phyloP scores from a whole-genome alignment of 352 stramenopile species.

The Globisporangium cystogenes region DNA sequence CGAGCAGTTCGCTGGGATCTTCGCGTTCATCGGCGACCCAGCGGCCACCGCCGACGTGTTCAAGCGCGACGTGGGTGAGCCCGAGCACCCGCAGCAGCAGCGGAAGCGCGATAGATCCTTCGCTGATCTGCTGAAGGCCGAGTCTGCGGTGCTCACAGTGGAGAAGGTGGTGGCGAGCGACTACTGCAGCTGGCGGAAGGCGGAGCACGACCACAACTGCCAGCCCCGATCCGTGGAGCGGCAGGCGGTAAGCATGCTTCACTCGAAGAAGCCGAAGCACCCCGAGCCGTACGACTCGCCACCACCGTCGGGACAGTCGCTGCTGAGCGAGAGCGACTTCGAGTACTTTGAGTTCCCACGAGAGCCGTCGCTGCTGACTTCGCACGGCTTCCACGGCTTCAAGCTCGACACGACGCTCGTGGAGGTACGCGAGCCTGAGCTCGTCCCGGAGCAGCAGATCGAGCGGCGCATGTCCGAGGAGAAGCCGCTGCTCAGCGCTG shows the following conservation, averaged over 20 bases:
- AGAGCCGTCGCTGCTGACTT: neutral
- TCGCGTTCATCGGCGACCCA: slow-evolving; percentile 8
- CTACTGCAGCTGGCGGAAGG: slow-evolving; percentile 18
- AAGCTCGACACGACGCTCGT: slow-evolving; percentile 7
- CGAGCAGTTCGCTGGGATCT: slow-evolving; percentile 12
- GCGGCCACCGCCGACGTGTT: neutral
- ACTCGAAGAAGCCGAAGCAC: neutral
- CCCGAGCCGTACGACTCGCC: neutral
- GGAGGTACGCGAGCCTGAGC: neutral
- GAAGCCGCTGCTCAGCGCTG: slow-evolving; percentile 1
- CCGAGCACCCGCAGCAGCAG: neutral
- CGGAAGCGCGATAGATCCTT: neutral
- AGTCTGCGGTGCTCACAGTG: neutral
- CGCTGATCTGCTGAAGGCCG: neutral
- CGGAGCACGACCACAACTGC: neutral
- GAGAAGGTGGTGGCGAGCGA: slow-evolving; percentile 22
- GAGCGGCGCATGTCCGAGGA: slow-evolving; percentile 1
- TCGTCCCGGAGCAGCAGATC: neutral
- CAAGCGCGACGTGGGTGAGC: neutral
- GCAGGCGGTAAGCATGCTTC: neutral
- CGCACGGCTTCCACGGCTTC: slow-evolving; percentile 8
- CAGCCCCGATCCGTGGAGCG: neutral
- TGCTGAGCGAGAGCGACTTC: slow-evolving; percentile 3
- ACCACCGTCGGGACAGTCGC: slow-evolving; percentile 1
- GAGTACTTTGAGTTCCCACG: slow-evolving; percentile 9